Evolutionary conservation across 306 rosid genomes (phyloP), one percentile per base, ranked within the genome.

Genomic region (Trichosanthes truncata): DNA sequence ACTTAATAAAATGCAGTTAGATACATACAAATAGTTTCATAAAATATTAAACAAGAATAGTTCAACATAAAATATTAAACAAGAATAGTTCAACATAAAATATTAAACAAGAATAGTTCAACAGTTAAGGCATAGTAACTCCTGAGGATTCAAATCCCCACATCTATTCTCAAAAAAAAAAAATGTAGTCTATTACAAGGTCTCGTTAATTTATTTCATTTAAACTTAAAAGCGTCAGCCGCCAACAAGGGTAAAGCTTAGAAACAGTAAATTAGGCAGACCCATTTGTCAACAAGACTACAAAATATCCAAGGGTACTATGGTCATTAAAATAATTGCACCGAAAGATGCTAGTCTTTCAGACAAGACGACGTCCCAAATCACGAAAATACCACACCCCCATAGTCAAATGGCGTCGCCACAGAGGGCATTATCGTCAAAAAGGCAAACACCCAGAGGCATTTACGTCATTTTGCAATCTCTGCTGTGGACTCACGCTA

Each of bases 401-500:
- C 33, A 57, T 18, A 17, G 48, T 63, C 31, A 75, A 81, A 41
- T 9, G 9, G 46, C 62, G 29, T 18, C 25, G 35, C 57, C 68
- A 11, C 4, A 61, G 52, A 65, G 81, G 81, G 57, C 3, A 78
- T 45, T 78, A 60, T 78, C 80, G 74, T 60, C 36, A 77, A n/a
- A 55, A 77, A 41, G 21, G 15, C 6, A 53, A 38, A 53, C 14
- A 40, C 8, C 15, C 78, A 17, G 57, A 14, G 77, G 77, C 77
- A 46, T 48, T 26, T 46, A 48, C 60, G 62, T 52, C 78, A 74
- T 51, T 74, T 36, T 31, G 4, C 8, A 9, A 74, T 13, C 62
- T 45, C 73, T 78, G 59, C 81, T 25, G 71, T 78, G 73, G 74
- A 78, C 81, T 78, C 43, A 60, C 74, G 74, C 81, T 25, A 78